phyloP scores from a whole-genome alignment of 257 asterid species.

The Rhazya stricta region DNA sequence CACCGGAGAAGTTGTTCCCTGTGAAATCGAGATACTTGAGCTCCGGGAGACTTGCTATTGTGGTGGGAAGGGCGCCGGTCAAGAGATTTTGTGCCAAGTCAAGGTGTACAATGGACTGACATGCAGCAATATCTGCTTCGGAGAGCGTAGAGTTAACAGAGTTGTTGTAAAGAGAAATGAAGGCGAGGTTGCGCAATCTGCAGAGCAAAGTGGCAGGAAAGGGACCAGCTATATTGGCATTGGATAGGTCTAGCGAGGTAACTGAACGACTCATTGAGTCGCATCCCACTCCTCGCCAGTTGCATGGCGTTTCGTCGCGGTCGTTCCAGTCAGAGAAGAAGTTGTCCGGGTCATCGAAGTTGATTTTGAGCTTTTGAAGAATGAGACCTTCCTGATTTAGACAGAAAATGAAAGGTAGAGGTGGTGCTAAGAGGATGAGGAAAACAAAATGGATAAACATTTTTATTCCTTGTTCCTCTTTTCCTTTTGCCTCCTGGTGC shows the following conservation, averaged over 20 bases:
- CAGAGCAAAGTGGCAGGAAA: constrained; percentile 68
- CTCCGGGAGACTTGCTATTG: constrained; percentile 53
- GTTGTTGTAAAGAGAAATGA: constrained; percentile 66
- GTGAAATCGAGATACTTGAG: constrained; percentile 74
- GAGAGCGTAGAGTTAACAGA: constrained; percentile 57
- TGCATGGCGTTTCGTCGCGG: constrained; percentile 56
- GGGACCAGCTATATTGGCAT: constrained; percentile 76
- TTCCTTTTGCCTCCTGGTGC: background rate
- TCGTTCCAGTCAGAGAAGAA: constrained; percentile 69
- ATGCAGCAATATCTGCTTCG: constrained; percentile 37
- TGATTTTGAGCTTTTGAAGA: constrained; percentile 58
- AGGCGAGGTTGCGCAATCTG: constrained; percentile 46
- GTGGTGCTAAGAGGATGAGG: constrained; percentile 20
- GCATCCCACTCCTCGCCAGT: constrained; percentile 73
- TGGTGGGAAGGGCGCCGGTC: constrained; percentile 59
- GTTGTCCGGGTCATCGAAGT: constrained; percentile 68
- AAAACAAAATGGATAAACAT: constrained; percentile 24
- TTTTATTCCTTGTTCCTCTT: background rate
- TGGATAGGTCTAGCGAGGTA: constrained; percentile 64
- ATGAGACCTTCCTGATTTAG: constrained; percentile 61
- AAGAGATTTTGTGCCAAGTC: constrained; percentile 77
- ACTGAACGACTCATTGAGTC: constrained; percentile 49
- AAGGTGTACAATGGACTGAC: constrained; percentile 69
- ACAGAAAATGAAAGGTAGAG: constrained; percentile 31
- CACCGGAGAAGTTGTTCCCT: constrained; percentile 90